These are phyloP conservation scores for Pseudohyphozyma bogoriensis DNA, from an alignment of 768 basidiomycete genomes.

Conservation along the genomic window DNA sequence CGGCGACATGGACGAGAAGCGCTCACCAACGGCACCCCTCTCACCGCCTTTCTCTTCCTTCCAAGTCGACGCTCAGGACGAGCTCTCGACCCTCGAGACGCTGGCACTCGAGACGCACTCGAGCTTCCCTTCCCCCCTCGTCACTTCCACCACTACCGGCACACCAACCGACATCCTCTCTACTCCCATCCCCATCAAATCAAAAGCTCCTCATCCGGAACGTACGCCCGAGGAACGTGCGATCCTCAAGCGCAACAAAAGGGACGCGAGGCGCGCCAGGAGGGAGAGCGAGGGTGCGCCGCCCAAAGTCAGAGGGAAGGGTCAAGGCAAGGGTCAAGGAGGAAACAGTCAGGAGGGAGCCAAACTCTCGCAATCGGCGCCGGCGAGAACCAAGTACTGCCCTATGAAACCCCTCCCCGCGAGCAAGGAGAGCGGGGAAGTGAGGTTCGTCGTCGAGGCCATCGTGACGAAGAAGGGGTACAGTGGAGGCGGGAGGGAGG, in stretches of 20 bases:
- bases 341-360: too few species aligned
- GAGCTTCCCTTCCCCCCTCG: background rate
- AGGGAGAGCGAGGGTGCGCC: background rate
- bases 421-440: conserved; percentile 1
- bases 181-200: background rate
- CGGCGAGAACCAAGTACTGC: background rate
- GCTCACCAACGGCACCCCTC: background rate
- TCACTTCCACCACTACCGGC: background rate
- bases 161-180: background rate
- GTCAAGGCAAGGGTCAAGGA: background rate
- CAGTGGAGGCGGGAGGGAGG: background rate
- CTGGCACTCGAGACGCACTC: background rate
- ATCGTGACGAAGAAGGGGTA: conserved; percentile 1
- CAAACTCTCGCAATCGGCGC: background rate
- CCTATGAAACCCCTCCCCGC: background rate
- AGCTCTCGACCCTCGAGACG: background rate
- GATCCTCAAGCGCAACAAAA: conserved; percentile 19
- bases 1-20: background rate
- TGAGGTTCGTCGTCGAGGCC: conserved; percentile 12
- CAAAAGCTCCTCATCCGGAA: conserved; percentile 2
- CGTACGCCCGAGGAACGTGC: conserved; percentile 14
- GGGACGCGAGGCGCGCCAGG: conserved; percentile 8
- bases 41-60: conserved; percentile 6
- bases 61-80: background rate
- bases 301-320: background rate